These are phyloP conservation scores for Liriodendron chinense DNA, from an alignment of 164 flowering plant species.

Conservation along the genomic window DNA sequence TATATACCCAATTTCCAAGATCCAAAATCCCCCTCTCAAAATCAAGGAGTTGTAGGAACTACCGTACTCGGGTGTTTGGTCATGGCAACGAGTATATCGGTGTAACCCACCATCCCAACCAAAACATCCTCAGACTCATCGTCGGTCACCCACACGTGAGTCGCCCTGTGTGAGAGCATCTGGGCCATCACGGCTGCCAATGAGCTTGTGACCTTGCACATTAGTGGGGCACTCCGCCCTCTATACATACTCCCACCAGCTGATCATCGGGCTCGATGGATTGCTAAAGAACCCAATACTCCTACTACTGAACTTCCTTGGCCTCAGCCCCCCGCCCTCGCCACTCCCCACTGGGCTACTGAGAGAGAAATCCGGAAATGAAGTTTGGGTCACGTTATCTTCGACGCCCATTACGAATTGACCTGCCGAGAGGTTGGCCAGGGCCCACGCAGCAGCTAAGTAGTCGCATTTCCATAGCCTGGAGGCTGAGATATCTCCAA, in stretches of 20 bases:
- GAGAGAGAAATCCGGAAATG: constrained; percentile 33
- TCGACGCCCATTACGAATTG: constrained; percentile 98
- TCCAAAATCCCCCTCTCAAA: constrained; percentile 4
- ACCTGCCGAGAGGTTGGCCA: constrained; percentile 87
- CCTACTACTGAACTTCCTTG: constrained; percentile 64
- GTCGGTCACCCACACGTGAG: constrained; percentile 95
- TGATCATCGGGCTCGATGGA: constrained; percentile 35
- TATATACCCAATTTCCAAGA: neutral
- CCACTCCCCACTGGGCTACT: constrained; percentile 24
- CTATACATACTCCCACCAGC: constrained; percentile 76
- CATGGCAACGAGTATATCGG: constrained; percentile 73
- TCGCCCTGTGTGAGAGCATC: constrained; percentile 89
- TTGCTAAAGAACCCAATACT: constrained; percentile 75
- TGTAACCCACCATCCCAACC: constrained; percentile 84
- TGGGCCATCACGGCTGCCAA: constrained; percentile 99
- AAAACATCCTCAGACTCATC: constrained; percentile 63
- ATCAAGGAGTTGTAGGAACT: constrained; percentile 18
- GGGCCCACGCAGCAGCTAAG: constrained; percentile 92
- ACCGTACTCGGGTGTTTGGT: constrained; percentile 35
- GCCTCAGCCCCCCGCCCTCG: constrained; percentile 25
- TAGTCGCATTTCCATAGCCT: constrained; percentile 91
- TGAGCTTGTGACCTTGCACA: constrained; percentile 74
- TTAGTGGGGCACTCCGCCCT: constrained; percentile 88
- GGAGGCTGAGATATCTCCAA: constrained; percentile 89
- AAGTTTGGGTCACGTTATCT: constrained; percentile 39